Percentiles rank a stretch among this genome's conserved stretches.
Conservation (phyloP, 2,329 filamentous ascomycete genomes). For the Trichophyton mentagrophytes region DNA sequence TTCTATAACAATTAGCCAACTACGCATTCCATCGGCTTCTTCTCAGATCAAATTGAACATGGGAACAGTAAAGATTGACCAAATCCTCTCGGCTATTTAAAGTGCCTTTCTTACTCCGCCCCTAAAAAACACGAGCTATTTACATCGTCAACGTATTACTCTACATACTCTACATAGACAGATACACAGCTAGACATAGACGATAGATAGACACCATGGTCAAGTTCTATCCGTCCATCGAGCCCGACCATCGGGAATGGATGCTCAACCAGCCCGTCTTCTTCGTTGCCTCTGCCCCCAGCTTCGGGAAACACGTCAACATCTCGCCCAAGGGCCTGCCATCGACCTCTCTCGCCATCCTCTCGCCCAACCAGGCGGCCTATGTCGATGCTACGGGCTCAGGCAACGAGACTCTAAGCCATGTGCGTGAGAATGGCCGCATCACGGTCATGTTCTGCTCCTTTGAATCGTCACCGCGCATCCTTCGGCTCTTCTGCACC, state of each 20-base stretch:
- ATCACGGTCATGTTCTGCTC: constrained; percentile 63
- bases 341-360: constrained; percentile 48
- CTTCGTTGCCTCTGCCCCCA: constrained; percentile 61
- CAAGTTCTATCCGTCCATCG: constrained; percentile 46
- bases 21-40: too few relatives aligned
- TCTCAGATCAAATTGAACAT: too few relatives aligned
- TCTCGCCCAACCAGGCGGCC: constrained; percentile 46
- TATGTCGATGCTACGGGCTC: constrained; percentile 66
- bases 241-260: constrained; percentile 48
- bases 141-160: background rate
- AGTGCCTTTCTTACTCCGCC: background rate
- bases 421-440: constrained; percentile 64
- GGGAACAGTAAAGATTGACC: background rate
- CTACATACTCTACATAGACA: background rate
- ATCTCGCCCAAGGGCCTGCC: constrained; percentile 62
- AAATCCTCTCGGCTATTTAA: background rate
- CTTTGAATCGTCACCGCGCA: constrained; percentile 47
- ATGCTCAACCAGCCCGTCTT: constrained; percentile 57
- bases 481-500: constrained; percentile 51
- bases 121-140: background rate
- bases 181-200: background rate
- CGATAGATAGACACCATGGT: constrained; percentile 34
- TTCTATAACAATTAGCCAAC: too few relatives aligned
- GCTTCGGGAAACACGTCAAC: constrained; percentile 57
- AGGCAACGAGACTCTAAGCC: constrained; percentile 62